These are phyloP conservation scores for Linum tenue DNA, from an alignment of 345 rosid genomes.

Conservation along the genomic window DNA sequence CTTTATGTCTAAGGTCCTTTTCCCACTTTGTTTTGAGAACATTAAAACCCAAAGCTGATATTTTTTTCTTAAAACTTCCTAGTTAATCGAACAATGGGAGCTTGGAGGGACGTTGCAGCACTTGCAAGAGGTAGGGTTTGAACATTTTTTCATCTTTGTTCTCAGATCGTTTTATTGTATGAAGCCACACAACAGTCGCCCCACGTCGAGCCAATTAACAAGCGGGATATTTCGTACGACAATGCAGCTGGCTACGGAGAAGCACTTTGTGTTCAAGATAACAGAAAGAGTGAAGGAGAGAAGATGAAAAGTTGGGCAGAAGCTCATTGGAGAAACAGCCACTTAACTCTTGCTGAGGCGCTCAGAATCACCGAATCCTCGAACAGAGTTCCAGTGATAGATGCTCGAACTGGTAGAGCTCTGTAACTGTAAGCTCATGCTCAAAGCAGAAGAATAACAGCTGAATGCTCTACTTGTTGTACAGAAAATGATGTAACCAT, in stretches of 20 bases:
- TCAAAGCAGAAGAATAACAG: background rate
- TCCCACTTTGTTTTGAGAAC: background rate
- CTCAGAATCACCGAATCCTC: constrained; percentile 36
- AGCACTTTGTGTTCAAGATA: constrained; percentile 56
- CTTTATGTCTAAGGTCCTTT: background rate
- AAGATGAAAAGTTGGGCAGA: constrained; percentile 79
- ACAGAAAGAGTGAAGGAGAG: constrained; percentile 73
- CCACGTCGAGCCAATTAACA: background rate
- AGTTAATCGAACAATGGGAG: constrained; percentile 17
- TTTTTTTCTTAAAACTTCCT: background rate
- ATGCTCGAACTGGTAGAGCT: constrained; percentile 48
- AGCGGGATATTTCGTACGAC: background rate
- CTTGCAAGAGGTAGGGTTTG: constrained; percentile 66
- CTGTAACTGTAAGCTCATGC: constrained; percentile 15
- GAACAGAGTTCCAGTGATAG: constrained; percentile 43
- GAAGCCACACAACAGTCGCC: background rate
- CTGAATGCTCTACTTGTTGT: background rate
- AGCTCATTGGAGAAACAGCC: constrained; percentile 60
- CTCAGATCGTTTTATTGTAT: background rate
- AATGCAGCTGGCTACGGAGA: constrained; percentile 68
- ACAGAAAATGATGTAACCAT: background rate
- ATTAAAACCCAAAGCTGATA: background rate
- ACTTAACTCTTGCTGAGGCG: constrained; percentile 51
- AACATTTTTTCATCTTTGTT: background rate
- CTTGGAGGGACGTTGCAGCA: constrained; percentile 44